Base-by-base conservation (phyloP, 2,329 filamentous ascomycete species). In the Cercospora zeina region DNA sequence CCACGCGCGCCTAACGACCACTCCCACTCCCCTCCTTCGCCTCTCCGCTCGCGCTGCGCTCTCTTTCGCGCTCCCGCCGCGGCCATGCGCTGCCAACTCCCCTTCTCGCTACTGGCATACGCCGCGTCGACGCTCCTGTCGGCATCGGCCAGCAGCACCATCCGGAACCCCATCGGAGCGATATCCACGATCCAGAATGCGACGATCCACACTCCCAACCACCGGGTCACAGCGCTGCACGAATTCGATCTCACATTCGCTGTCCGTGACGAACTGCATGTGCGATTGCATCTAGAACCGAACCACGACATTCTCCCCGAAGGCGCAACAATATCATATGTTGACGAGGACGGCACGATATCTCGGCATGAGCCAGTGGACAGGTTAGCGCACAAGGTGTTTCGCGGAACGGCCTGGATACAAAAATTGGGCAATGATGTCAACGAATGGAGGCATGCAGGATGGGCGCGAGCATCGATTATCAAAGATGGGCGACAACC, bases 231-330 rank as follows among this genome's bases (percentile, higher is more conserved):
- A 73, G 87, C 92, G 54, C 81, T 89, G 61, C 93, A 92, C 13
- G 80, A 86, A 21, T 99, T 99, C 76, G 90, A 96, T 71, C 80
- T 99, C 65, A 87, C 85, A 31, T 97, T 99, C 75, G 81, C 85
- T 61, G 79, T 96, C 36, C 80, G 85, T 63, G 82, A 84, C 58
- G 79, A 83, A 63, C 84, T 92, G 66, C 84, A 86, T 68, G 81
- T 97, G 71, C 90, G 91, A 67, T 83, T 99, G 57, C 83, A 85
- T 59, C 83, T 99, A 54, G 87, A 95, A 74, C 95, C 95, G 3
- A 97, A 97, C 74, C 86, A 96, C 78, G 91, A 97, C 77, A 87
- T 97, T 62, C 81, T 99, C 50, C 85, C 88, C 59, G 84, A 91
- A 14, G 87, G 89, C 69, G 89, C 93, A 8, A 85, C 83, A 55